Conservation (phyloP, 495 filamentous ascomycete genomes). For the Collariella sp. region DNA sequence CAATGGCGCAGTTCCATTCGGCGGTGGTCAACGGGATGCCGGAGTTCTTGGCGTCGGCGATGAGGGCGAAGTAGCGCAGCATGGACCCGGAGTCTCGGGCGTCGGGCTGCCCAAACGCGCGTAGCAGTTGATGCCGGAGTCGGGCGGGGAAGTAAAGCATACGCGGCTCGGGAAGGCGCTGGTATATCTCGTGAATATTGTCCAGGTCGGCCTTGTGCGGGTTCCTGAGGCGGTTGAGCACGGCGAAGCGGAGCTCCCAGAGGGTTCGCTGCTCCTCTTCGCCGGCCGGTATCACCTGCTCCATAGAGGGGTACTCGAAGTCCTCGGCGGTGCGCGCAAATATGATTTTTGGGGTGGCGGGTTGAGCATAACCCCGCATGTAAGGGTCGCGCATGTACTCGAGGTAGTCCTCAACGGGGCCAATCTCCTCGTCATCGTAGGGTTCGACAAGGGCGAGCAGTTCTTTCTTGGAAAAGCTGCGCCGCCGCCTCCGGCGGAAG, state of each 20-base stretch:
- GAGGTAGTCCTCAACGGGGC: constrained; percentile 40
- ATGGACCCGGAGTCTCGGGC: constrained; percentile 50
- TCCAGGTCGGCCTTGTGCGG: constrained; percentile 31
- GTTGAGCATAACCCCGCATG: constrained; percentile 37
- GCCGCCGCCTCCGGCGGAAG: not conserved
- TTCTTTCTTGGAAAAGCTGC: constrained; percentile 27
- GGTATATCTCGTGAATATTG: constrained; percentile 35
- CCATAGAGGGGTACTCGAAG: constrained; percentile 34
- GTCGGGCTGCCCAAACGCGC: constrained; percentile 55
- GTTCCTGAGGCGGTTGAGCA: constrained; percentile 25
- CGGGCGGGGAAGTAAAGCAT: constrained; percentile 52
- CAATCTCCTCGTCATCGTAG: constrained; percentile 31
- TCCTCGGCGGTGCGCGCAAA: constrained; percentile 41
- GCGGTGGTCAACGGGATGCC: constrained; percentile 52
- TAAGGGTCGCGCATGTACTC: constrained; percentile 39
- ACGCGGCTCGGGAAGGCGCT: constrained; percentile 48
- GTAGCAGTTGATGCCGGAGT: constrained; percentile 56
- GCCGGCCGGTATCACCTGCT: constrained; percentile 23
- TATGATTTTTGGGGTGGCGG: constrained; percentile 34
- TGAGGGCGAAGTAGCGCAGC: constrained; percentile 71
- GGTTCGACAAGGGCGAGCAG: constrained; percentile 42
- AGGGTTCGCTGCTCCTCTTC: constrained; percentile 19
- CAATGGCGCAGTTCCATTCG: constrained; percentile 79
- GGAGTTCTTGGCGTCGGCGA: constrained; percentile 70
- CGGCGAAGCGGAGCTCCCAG: constrained; percentile 26